A percentile compares a stretch with the other conserved stretches of the same genome.
These are phyloP conservation scores for Diaporthe destruens DNA, from an alignment of 2,329 filamentous ascomycete genomes.

Conservation along the genomic window DNA sequence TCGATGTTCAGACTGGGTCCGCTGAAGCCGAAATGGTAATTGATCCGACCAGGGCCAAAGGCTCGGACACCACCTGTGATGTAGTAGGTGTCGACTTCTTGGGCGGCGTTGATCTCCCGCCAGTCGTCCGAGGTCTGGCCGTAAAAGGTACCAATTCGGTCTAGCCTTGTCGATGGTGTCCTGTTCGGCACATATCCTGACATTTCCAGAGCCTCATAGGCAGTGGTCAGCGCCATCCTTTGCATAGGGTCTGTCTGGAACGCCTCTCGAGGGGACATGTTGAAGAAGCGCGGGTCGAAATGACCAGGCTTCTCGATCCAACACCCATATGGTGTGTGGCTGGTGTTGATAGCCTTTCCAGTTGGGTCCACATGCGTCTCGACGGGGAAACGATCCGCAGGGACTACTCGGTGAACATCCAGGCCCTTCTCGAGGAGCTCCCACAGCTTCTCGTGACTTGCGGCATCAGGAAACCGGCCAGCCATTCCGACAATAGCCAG, in stretches of 20 bases:
- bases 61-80: constrained; percentile 59
- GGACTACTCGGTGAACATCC: constrained; percentile 77
- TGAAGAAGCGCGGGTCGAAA: constrained; percentile 88
- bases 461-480: constrained; percentile 81
- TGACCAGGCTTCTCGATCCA: constrained; percentile 80
- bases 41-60: constrained; percentile 69
- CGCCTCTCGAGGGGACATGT: constrained; percentile 86
- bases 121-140: constrained; percentile 83
- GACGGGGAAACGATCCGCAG: constrained; percentile 79
- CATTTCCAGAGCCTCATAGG: constrained; percentile 86
- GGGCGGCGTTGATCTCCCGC: constrained; percentile 79
- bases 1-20: constrained; percentile 80
- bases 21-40: constrained; percentile 83
- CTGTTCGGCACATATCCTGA: constrained; percentile 81
- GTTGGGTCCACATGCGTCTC: constrained; percentile 78
- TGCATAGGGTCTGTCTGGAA: constrained; percentile 86
- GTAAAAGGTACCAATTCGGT: constrained; percentile 79
- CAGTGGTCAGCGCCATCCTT: constrained; percentile 79
- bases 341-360: constrained; percentile 81
- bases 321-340: constrained; percentile 81
- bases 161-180: constrained; percentile 75
- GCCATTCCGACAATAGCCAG: constrained; percentile 89
- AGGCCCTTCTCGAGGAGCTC: constrained; percentile 80
- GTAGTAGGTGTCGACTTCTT: constrained; percentile 74
- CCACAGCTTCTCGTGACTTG: constrained; percentile 79